These are phyloP conservation scores for Lentinula guzmanii DNA, from an alignment of 768 basidiomycete genomes.

Conservation along the genomic window DNA sequence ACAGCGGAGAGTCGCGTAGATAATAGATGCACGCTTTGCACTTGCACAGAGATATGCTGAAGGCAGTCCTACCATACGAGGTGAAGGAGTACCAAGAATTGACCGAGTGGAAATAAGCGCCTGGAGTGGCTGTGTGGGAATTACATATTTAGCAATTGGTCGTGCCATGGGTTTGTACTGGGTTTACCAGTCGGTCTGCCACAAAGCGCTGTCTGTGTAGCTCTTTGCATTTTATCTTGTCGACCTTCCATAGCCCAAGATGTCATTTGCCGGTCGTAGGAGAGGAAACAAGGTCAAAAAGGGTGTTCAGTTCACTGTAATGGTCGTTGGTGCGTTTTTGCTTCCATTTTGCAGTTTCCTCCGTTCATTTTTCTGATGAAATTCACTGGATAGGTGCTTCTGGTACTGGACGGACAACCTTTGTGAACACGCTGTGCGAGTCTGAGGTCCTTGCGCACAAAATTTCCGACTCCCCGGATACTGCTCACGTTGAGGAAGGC, in stretches of 20 bases:
- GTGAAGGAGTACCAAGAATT: neutral
- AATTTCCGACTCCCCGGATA: conserved; percentile 74
- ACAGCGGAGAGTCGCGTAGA: no score
- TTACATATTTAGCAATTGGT: neutral
- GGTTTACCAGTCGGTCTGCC: neutral
- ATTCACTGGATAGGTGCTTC: conserved; percentile 67
- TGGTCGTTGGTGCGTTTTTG: conserved; percentile 85
- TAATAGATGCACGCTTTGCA: neutral
- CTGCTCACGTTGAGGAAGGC: conserved; percentile 91
- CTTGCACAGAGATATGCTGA: neutral
- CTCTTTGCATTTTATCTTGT: neutral
- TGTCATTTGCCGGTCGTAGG: conserved; percentile 84
- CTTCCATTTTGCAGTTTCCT: conserved; percentile 4
- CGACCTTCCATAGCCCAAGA: conserved; percentile 24
- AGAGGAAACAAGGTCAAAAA: conserved; percentile 96
- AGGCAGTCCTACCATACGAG: neutral
- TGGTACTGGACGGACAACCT: conserved; percentile 95
- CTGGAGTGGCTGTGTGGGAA: neutral
- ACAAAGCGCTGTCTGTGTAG: neutral
- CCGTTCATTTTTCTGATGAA: conserved; percentile 14
- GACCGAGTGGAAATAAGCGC: neutral
- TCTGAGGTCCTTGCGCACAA: conserved; percentile 88
- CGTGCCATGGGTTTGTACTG: neutral
- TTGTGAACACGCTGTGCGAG: conserved; percentile 99
- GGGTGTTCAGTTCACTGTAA: conserved; percentile 96